phyloP scores from a whole-genome alignment of 441 rosid species.

The Erodium texanum region DNA sequence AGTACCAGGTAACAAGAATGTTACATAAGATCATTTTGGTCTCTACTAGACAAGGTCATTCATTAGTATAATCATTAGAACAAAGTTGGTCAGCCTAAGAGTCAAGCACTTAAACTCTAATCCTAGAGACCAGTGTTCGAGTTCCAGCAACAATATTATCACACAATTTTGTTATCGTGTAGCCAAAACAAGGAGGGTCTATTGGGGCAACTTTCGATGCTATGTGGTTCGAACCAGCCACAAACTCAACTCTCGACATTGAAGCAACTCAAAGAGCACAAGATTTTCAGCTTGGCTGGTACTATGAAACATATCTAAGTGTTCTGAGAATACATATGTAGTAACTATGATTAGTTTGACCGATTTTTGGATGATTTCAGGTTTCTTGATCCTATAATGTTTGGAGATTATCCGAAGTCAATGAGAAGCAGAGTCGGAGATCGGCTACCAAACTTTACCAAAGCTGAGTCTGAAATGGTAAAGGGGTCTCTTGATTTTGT shows the following conservation, averaged over 20 bases:
- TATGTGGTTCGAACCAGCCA: slow-evolving; percentile 51
- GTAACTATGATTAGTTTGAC: neutral
- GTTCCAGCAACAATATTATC: too few relatives aligned
- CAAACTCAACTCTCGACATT: slow-evolving; percentile 39
- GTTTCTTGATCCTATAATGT: slow-evolving; percentile 80
- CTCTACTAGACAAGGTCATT: too few relatives aligned
- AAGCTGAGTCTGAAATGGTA: slow-evolving; percentile 44
- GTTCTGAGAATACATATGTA: neutral
- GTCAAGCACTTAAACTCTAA: too few relatives aligned
- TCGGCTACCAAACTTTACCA: slow-evolving; percentile 62
- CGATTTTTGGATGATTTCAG: slow-evolving; percentile 28
- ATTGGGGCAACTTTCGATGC: slow-evolving; percentile 55
- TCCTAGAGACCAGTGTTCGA: too few relatives aligned
- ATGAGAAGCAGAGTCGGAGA: slow-evolving; percentile 66
- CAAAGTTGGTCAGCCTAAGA: too few relatives aligned
- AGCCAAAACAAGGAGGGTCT: slow-evolving; percentile 53
- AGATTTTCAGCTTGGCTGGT: slow-evolving; percentile 88
- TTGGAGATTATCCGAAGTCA: slow-evolving; percentile 85
- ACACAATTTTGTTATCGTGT: neutral
- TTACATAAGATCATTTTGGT: neutral
- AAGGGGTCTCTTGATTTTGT: slow-evolving; percentile 90
- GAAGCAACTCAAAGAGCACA: slow-evolving; percentile 70
- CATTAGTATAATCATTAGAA: too few relatives aligned
- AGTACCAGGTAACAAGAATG: slow-evolving; percentile 38
- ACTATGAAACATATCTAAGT: slow-evolving; percentile 5